phyloP scores from a whole-genome alignment of 225 moss, liverwort and hornwort genomes.

The Lunularia cruciata region DNA sequence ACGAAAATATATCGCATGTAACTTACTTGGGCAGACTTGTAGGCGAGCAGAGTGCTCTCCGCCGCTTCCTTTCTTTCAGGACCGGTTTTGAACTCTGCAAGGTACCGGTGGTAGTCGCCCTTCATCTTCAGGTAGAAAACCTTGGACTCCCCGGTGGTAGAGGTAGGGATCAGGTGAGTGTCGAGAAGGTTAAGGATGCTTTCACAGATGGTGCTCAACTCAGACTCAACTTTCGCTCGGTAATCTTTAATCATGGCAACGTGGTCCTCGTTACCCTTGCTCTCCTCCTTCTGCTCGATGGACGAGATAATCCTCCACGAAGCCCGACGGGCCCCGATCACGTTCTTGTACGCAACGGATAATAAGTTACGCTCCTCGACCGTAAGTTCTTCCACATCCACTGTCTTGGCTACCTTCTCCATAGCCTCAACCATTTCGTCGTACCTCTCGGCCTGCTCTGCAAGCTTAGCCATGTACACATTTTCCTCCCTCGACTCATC shows the following conservation, averaged over 20 bases:
- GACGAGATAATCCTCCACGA: constrained; percentile 52
- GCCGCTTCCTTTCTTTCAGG: constrained; percentile 46
- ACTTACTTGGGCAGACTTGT: constrained; percentile 43
- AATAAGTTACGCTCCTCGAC: constrained; percentile 46
- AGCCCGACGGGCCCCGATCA: constrained; percentile 45
- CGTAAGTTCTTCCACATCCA: constrained; percentile 44
- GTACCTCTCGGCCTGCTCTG: constrained; percentile 50
- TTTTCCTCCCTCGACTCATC: constrained; percentile 47
- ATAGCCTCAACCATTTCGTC: constrained; percentile 55
- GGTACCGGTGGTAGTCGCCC: constrained; percentile 47
- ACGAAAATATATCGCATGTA: no score
- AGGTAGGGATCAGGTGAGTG: constrained; percentile 40
- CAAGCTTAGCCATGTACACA: constrained; percentile 52
- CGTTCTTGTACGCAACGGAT: constrained; percentile 49
- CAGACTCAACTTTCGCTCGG: constrained; percentile 42
- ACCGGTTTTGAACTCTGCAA: constrained; percentile 50
- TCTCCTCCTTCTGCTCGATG: constrained; percentile 49
- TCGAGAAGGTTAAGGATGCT: constrained; percentile 42
- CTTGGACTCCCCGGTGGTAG: constrained; percentile 45
- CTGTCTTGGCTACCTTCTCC: constrained; percentile 51
- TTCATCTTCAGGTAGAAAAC: constrained; percentile 51
- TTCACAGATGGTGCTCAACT: constrained; percentile 41
- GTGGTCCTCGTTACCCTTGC: constrained; percentile 47
- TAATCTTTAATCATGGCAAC: constrained; percentile 48
- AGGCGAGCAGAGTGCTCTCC: constrained; percentile 43